Percentiles rank a stretch among this genome's conserved stretches.
Evolutionary conservation across 257 asterid genomes (phyloP).

Genomic region (Primulina eburnea): DNA sequence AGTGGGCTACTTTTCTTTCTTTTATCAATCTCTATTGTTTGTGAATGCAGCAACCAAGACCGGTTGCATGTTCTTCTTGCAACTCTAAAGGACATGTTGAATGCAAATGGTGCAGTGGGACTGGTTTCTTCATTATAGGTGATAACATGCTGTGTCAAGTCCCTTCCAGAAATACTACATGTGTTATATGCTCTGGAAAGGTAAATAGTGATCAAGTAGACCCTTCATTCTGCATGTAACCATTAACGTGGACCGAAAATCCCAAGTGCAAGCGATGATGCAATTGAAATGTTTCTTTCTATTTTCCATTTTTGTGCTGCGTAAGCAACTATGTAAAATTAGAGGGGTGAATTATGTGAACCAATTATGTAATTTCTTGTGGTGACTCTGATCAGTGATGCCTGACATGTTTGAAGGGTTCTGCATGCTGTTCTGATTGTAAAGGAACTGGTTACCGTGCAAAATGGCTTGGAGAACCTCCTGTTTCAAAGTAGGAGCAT

Average conservation of each 20-base stretch:
- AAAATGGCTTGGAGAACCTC: constrained; percentile 83
- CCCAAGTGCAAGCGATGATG: not conserved
- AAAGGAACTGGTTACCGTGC: constrained; percentile 96
- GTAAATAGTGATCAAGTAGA: constrained; percentile 30
- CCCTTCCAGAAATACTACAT: constrained; percentile 78
- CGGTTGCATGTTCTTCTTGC: constrained; percentile 75
- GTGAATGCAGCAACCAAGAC: constrained; percentile 76
- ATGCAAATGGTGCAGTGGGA: constrained; percentile 93
- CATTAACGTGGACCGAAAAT: not conserved
- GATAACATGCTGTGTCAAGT: constrained; percentile 95
- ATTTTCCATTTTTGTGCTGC: not conserved
- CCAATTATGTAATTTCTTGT: not conserved
- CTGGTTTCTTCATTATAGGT: constrained; percentile 91
- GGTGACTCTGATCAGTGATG: not conserved
- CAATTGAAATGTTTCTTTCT: not conserved
- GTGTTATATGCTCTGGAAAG: constrained; percentile 83
- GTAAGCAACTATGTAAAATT: not conserved
- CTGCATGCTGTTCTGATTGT: constrained; percentile 68
- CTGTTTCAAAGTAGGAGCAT: constrained; percentile 41
- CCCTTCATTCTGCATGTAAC: not conserved
- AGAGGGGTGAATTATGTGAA: not conserved
- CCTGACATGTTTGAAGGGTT: constrained; percentile 49
- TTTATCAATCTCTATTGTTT: constrained; percentile 19
- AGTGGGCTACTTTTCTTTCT: not conserved
- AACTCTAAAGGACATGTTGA: constrained; percentile 72